Conservation (phyloP, 2,329 filamentous ascomycete genomes). For the Fusarium sp. region DNA sequence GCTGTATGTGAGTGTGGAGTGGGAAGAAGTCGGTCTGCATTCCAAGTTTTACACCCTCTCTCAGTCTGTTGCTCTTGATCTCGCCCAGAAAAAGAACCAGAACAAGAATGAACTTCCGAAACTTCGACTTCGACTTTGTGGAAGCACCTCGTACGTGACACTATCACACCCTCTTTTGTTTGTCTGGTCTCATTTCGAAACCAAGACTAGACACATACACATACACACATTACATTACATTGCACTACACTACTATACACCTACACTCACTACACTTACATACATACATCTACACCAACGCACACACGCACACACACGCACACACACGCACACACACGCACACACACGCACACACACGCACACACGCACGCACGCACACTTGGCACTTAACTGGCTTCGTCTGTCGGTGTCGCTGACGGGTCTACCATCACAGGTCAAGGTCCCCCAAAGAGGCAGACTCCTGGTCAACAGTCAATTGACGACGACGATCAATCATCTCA, state of each 20-base stretch:
- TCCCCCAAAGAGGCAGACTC: constrained; percentile 35
- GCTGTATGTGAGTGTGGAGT: constrained; percentile 46
- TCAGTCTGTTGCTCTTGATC: not conserved
- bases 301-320: not conserved
- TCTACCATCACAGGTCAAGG: constrained; percentile 37
- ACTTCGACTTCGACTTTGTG: constrained; percentile 49
- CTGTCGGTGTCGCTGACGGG: constrained; percentile 32
- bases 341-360: not conserved
- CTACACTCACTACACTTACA: not conserved
- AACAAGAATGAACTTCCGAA: constrained; percentile 51
- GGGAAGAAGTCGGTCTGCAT: constrained; percentile 39
- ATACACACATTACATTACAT: not conserved
- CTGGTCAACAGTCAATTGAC: constrained; percentile 32
- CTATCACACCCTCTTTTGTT: constrained; percentile 11
- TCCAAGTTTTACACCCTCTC: constrained; percentile 25
- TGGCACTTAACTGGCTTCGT: constrained; percentile 15
- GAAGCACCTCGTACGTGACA: constrained; percentile 51
- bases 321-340: not conserved
- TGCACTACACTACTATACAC: not conserved
- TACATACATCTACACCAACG: not conserved
- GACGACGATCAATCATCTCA: constrained; percentile 40
- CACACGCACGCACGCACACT: not conserved
- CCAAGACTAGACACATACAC: not conserved
- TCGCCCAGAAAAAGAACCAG: constrained; percentile 32
- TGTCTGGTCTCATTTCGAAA: not conserved